Evolutionary conservation across 1,284 basidiomycete genomes (phyloP).

Genomic region (Phlebopus sp.): DNA sequence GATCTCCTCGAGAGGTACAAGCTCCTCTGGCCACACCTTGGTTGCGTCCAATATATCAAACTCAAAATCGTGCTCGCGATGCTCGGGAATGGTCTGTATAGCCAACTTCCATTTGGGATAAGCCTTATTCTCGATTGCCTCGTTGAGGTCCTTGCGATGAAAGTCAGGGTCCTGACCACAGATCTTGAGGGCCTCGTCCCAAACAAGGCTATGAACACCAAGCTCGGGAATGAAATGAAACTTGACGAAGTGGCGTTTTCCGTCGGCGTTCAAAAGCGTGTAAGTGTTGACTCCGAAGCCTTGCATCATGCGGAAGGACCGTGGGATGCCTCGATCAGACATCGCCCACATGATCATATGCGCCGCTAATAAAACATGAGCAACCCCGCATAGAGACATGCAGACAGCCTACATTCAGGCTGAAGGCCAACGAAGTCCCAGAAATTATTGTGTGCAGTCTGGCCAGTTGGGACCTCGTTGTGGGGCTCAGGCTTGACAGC

Average conservation of each 20-base stretch:
- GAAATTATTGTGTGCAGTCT: conserved; percentile 77
- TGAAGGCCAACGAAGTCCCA: conserved; percentile 78
- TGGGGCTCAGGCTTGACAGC: conserved; percentile 80
- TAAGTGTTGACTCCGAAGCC: conserved; percentile 85
- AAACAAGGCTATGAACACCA: conserved; percentile 78
- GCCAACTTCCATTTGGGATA: conserved; percentile 76
- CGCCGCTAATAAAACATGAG: conserved; percentile 43
- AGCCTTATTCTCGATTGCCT: conserved; percentile 69
- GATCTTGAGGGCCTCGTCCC: conserved; percentile 86
- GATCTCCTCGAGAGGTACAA: conserved; percentile 71
- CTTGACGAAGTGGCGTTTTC: conserved; percentile 77
- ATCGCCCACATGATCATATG: conserved; percentile 85
- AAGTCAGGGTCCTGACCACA: conserved; percentile 81
- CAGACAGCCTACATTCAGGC: conserved; percentile 48
- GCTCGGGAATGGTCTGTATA: conserved; percentile 70
- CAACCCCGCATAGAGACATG: background rate
- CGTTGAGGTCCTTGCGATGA: conserved; percentile 75
- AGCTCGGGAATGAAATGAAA: conserved; percentile 83
- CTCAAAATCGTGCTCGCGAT: conserved; percentile 68
- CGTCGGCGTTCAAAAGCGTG: conserved; percentile 63
- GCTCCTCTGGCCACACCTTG: conserved; percentile 79
- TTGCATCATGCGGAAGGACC: conserved; percentile 84
- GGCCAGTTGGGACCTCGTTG: conserved; percentile 65
- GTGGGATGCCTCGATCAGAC: conserved; percentile 79
- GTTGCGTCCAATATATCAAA: conserved; percentile 87